phyloP scores from a whole-genome alignment of 352 stramenopile genomes.

The Phytopythium chamaehyphon region DNA sequence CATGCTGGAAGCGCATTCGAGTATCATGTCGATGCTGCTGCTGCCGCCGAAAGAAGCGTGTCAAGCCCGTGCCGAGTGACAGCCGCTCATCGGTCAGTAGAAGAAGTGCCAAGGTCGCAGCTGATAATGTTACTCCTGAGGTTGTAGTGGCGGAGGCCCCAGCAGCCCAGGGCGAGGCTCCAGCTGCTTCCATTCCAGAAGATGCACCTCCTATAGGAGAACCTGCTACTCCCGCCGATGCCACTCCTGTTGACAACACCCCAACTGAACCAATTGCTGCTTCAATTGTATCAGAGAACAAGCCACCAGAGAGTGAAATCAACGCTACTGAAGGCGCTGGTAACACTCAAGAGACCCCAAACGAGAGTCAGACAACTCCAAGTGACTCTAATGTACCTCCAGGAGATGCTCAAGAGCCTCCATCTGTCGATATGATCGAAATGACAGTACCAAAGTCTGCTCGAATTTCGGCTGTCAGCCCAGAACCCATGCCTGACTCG shows the following conservation, averaged over 20 bases:
- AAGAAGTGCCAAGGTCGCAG: slow-evolving; percentile 33
- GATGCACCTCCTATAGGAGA: too few relatives aligned
- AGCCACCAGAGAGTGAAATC: too few relatives aligned
- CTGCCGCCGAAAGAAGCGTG: slow-evolving; percentile 13
- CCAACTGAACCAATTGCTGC: too few relatives aligned
- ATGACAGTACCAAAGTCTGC: slow-evolving; percentile 6
- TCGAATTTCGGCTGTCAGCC: not conserved
- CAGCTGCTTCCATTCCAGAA: slow-evolving; percentile 4
- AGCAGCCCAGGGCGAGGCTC: slow-evolving; percentile 6
- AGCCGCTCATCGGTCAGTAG: not conserved
- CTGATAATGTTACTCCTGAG: slow-evolving; percentile 14
- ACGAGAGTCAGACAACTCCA: too few relatives aligned
- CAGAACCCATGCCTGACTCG: not conserved
- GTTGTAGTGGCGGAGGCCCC: not conserved
- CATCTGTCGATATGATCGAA: not conserved
- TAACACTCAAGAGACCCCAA: too few relatives aligned
- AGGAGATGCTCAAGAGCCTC: too few relatives aligned
- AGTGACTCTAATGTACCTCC: too few relatives aligned
- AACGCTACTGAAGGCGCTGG: too few relatives aligned
- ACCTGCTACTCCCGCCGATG: too few relatives aligned
- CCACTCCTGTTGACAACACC: too few relatives aligned
- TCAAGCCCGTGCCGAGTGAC: slow-evolving; percentile 2
- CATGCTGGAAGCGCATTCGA: slow-evolving; percentile 26
- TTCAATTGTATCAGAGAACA: too few relatives aligned
- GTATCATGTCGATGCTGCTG: slow-evolving; percentile 16